Evolutionary conservation across 2,329 filamentous ascomycete species (phyloP), one percentile per base, ranked within the genome.

Genomic region (Cytospora schulzeri): DNA sequence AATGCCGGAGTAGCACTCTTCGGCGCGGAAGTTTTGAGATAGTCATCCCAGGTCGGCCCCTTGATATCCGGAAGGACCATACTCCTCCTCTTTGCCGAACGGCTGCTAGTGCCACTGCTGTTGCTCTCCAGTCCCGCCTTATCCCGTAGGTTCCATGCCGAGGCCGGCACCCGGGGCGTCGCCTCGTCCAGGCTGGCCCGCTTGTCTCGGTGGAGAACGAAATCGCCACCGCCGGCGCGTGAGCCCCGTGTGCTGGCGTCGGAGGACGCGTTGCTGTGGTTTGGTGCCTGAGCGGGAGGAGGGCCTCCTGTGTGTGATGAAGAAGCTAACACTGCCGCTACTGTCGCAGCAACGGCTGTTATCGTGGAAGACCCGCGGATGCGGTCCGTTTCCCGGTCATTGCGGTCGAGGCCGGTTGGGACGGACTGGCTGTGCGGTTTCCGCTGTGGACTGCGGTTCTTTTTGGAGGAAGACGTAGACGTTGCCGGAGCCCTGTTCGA

Each of bases 31-130:
- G 65, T 67, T 60, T 66, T 68, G 50, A 75, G 54, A 28, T 71
- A 72, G 62, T 75, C 73, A 15, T 71, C 71, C 73, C 73, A 75
- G 19, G 73, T 74, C 60, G 72, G 72, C 4, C 72, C 70, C 57
- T 68, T 69, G 19, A 71, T 69, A 3, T 71, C 69, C 60, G 54
- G 68, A 22, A 59, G 41, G 52, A 63, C 65, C 48, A 67, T 58
- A 58, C 66, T 68, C 55, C 64, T 56, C 60, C 63, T 64, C 50
- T 58, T 67, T 4, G 22, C 53, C 48, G 52, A 62, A 56, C 57
- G 66, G 53, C 60, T 60, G 19, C 45, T 9, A 7, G 6, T 57
- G 45, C 61, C 57, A 17, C 26, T 57, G 57, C 62, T 57, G 38
- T 57, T 52, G 33, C 31, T 62, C 31, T 67, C 62, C 15, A 48